Evolutionary conservation across 2,329 filamentous ascomycete genomes (phyloP).

Genomic region (Claviceps arundinis): DNA sequence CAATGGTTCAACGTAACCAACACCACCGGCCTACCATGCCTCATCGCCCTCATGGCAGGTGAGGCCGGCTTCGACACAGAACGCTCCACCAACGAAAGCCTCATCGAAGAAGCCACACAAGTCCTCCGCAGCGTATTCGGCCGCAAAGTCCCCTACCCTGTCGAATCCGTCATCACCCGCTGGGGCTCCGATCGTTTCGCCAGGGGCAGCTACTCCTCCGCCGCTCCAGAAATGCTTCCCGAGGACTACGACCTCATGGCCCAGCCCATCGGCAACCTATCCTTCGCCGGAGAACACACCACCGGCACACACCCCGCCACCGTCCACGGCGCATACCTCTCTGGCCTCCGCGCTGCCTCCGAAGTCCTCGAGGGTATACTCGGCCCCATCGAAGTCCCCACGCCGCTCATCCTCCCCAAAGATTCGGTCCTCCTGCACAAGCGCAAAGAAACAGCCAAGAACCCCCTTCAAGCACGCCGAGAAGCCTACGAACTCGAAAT

Average conservation of each 20-base stretch:
- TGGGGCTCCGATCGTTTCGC: constrained; percentile 88
- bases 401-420: constrained; percentile 59
- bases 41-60: constrained; percentile 90
- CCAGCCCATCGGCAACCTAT: constrained; percentile 67
- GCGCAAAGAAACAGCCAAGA: constrained; percentile 37
- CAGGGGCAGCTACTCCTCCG: constrained; percentile 90
- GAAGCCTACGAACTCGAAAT: constrained; percentile 44
- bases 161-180: constrained; percentile 79
- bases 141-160: constrained; percentile 55
- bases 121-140: constrained; percentile 69
- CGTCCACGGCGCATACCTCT: constrained; percentile 91
- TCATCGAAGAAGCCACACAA: constrained; percentile 68
- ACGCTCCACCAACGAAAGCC: constrained; percentile 55
- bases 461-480: constrained; percentile 37
- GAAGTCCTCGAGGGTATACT: constrained; percentile 72
- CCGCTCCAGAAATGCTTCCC: constrained; percentile 65
- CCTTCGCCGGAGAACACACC: constrained; percentile 94
- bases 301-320: constrained; percentile 93
- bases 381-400: constrained; percentile 66
- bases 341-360: constrained; percentile 76
- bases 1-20: constrained; percentile 95
- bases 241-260: constrained; percentile 94
- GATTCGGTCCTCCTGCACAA: constrained; percentile 38
- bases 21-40: constrained; percentile 73
- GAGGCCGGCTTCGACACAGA: constrained; percentile 88